A percentile compares a stretch with the other conserved stretches of the same genome.
These are phyloP conservation scores for Coix lacrymajobi DNA, from an alignment of 176 grass and related monocot species.

Conservation along the genomic window DNA sequence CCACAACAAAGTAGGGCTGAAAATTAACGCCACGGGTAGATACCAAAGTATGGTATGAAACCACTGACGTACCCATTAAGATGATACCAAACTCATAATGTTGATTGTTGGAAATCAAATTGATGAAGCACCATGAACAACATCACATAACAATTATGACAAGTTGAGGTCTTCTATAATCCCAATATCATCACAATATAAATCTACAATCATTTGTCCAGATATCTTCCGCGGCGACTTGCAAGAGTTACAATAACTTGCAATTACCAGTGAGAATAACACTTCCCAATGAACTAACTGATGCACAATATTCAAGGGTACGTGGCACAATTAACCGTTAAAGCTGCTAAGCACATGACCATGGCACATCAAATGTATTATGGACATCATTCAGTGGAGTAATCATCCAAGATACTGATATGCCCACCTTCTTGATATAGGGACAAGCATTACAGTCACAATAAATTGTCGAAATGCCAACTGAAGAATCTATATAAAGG, in stretches of 20 bases:
- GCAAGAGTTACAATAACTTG: conserved; percentile 30
- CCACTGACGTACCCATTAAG: conserved; percentile 40
- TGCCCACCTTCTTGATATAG: conserved; percentile 32
- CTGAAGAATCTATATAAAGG: conserved; percentile 35
- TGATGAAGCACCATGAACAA: conserved; percentile 27
- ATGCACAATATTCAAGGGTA: conserved; percentile 41
- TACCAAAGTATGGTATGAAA: conserved; percentile 40
- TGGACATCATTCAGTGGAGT: conserved; percentile 26
- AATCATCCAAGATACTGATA: conserved; percentile 38
- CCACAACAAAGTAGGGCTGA: conserved; percentile 47
- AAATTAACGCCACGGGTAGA: conserved; percentile 45
- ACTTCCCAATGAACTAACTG: conserved; percentile 42
- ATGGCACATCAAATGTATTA: conserved; percentile 20
- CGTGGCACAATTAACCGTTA: conserved; percentile 37
- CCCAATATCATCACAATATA: conserved; percentile 47
- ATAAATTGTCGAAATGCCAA: conserved; percentile 35
- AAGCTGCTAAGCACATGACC: conserved; percentile 34
- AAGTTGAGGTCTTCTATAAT: conserved; percentile 43
- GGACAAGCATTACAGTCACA: conserved; percentile 34
- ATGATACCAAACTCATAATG: conserved; percentile 38
- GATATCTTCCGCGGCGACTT: conserved; percentile 41
- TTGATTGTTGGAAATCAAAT: conserved; percentile 54
- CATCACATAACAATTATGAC: conserved; percentile 37
- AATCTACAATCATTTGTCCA: conserved; percentile 38
- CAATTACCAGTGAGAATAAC: conserved; percentile 35